These are phyloP conservation scores for Acanthochlamys bracteata DNA, from an alignment of 106 monocot species.

Conservation along the genomic window DNA sequence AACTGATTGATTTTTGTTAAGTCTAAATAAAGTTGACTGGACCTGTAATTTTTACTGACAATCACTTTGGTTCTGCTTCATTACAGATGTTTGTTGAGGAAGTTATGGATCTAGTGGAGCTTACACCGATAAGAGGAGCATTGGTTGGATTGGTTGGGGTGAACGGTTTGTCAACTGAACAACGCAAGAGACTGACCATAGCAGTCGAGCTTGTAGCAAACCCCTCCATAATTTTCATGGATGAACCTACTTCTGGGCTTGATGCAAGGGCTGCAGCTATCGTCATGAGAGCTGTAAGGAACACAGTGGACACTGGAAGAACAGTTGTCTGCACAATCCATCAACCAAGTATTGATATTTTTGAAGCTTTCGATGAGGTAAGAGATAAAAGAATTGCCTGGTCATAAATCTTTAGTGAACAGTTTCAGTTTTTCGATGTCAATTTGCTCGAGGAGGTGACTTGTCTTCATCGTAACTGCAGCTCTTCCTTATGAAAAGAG, in stretches of 20 bases:
- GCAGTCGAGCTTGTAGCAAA: constrained; percentile 67
- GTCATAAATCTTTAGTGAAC: no score
- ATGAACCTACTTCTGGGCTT: constrained; percentile 59
- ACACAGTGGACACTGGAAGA: constrained; percentile 71
- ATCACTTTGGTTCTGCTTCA: background rate
- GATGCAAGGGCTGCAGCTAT: constrained; percentile 47
- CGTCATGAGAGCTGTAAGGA: constrained; percentile 56
- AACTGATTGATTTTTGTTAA: background rate
- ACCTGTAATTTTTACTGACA: background rate
- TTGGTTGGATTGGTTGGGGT: constrained; percentile 37
- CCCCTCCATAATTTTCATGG: constrained; percentile 83
- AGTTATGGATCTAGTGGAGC: constrained; percentile 46
- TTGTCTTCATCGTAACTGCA: constrained; percentile 5
- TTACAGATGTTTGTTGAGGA: constrained; percentile 37
- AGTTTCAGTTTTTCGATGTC: background rate
- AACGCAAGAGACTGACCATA: constrained; percentile 41
- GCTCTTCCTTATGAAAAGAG: constrained; percentile 44
- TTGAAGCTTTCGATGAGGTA: constrained; percentile 85
- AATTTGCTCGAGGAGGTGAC: background rate
- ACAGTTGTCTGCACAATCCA: constrained; percentile 85
- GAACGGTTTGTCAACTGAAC: constrained; percentile 45
- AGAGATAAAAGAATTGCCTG: background rate
- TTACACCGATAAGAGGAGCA: constrained; percentile 20
- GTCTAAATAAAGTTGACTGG: no score
- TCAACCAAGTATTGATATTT: constrained; percentile 84